Percentiles rank a stretch among this genome's conserved stretches.
These are phyloP conservation scores for maize (Zea mays) DNA, from an alignment of 176 grass and related monocot genomes.

Conservation along the genomic window Zm-B73-REFERENCE-NAM-5.0 NC_050096.1:262608501-262609000, in stretches of 20 bases:
- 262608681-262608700: not conserved
- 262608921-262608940: too few relatives aligned
- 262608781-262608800: not conserved
- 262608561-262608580: conserved; percentile 50
- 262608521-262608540: not conserved
- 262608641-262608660: conserved; percentile 39
- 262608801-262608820: too few relatives aligned
- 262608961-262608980: too few relatives aligned
- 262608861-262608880: too few relatives aligned
- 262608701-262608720: too few relatives aligned
- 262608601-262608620: conserved; percentile 19
- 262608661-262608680: conserved; percentile 37
- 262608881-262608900: too few relatives aligned
- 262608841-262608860: too few relatives aligned
- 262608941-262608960: too few relatives aligned
- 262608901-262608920: too few relatives aligned
- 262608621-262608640: conserved; percentile 72
- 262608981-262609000: too few relatives aligned
- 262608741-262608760: not conserved
- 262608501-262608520: conserved; percentile 56
- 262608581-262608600: conserved; percentile 62
- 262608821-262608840: too few relatives aligned
- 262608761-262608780: not conserved
- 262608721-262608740: not conserved
- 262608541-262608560: conserved; percentile 38